A percentile compares a stretch with the other conserved stretches of the same genome.
phyloP scores from a whole-genome alignment of 2,329 filamentous ascomycete species.

The Apiospora malaysiana region DNA sequence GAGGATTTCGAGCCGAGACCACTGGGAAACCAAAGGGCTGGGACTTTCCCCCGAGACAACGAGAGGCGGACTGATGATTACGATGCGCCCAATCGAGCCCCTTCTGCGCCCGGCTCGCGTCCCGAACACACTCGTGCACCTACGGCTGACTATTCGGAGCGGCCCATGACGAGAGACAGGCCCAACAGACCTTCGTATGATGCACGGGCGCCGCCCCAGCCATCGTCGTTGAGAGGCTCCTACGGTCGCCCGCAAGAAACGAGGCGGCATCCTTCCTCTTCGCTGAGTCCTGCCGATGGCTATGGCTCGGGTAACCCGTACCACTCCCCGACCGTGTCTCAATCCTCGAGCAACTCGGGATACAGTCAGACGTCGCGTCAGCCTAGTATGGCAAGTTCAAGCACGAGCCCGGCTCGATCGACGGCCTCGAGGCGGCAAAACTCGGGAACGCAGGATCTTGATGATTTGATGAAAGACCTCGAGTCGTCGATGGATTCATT shows the following conservation, averaged over 20 bases:
- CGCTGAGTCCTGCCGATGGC: constrained; percentile 62
- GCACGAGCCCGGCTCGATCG: constrained; percentile 59
- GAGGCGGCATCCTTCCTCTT: constrained; percentile 45
- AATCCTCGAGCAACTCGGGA: constrained; percentile 68
- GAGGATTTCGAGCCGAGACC: constrained; percentile 46
- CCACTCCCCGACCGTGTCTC: constrained; percentile 67
- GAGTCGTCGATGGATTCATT: constrained; percentile 55
- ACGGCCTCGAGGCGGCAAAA: constrained; percentile 27
- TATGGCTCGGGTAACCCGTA: constrained; percentile 69
- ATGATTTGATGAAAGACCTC: constrained; percentile 59
- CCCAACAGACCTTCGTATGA: constrained; percentile 50
- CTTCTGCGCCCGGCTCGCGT: constrained; percentile 54
- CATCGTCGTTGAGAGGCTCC: constrained; percentile 52
- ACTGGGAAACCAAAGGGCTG: constrained; percentile 52
- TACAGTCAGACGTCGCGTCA: constrained; percentile 53
- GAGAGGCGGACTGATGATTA: constrained; percentile 27
- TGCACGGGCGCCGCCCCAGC: constrained; percentile 54
- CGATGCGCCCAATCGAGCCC: constrained; percentile 49
- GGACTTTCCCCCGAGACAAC: constrained; percentile 57
- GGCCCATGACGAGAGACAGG: constrained; percentile 34
- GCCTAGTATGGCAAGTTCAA: constrained; percentile 65
- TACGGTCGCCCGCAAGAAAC: constrained; percentile 44
- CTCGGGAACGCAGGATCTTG: constrained; percentile 20
- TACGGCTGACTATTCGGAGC: constrained; percentile 33
- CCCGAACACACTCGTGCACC: constrained; percentile 44